Evolutionary conservation across 371 early-diverging fungal species (phyloP).

Genomic region (Mortierella sp.): DNA sequence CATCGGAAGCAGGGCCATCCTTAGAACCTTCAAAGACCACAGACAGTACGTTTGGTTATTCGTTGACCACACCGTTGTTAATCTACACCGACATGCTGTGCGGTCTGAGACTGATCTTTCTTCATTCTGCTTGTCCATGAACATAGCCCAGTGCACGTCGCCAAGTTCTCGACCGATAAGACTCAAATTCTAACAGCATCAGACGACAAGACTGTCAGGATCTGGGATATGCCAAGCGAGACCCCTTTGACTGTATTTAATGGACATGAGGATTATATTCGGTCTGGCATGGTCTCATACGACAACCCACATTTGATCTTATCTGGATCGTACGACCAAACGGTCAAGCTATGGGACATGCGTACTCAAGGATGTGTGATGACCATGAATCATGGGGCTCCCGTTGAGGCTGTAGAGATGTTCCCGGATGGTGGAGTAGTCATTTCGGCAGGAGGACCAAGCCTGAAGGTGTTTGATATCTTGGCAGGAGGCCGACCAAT

Average conservation of each 20-base stretch:
- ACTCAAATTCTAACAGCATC: conserved; percentile 87
- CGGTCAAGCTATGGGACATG: conserved; percentile 91
- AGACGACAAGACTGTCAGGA: conserved; percentile 89
- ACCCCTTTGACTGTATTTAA: conserved; percentile 75
- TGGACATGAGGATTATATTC: conserved; percentile 93
- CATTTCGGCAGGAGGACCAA: conserved; percentile 82
- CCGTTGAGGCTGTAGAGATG: conserved; percentile 88
- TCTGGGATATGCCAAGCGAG: conserved; percentile 95
- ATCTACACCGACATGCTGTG: no score
- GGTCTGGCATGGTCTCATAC: conserved; percentile 75
- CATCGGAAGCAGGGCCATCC: conserved; percentile 81
- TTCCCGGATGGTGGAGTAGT: conserved; percentile 88
- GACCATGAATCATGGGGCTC: conserved; percentile 87
- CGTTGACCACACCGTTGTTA: no score
- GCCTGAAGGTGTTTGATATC: conserved; percentile 90
- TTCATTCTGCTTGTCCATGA: no score
- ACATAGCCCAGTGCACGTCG: conserved; percentile 81
- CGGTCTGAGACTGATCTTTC: no score
- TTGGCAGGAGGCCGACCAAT: conserved; percentile 83
- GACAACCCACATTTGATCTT: conserved; percentile 85
- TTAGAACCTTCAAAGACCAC: conserved; percentile 89
- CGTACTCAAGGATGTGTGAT: conserved; percentile 78
- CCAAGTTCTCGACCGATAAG: conserved; percentile 82
- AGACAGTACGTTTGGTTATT: conserved; percentile 64
- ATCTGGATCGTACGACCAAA: conserved; percentile 95